These are phyloP conservation scores for Aspergillus oerlinghausenensis DNA, from an alignment of 2,329 filamentous ascomycete genomes.

Conservation along the genomic window DNA sequence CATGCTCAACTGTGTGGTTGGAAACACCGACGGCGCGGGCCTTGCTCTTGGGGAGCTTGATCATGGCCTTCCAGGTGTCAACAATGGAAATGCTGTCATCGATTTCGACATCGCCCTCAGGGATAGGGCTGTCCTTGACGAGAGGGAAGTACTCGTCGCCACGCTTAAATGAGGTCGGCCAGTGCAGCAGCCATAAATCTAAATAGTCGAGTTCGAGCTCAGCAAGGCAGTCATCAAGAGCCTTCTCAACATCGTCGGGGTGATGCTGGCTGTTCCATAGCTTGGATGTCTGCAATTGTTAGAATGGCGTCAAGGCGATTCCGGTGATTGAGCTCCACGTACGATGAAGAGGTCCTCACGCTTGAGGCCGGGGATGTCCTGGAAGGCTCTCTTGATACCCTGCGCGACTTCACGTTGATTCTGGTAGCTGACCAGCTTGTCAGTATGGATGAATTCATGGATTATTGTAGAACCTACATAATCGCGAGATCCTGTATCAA, in stretches of 20 bases:
- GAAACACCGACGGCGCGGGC: slow-evolving; percentile 40
- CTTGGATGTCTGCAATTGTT: slow-evolving; percentile 48
- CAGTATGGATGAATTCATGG: not conserved
- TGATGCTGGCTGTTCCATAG: slow-evolving; percentile 54
- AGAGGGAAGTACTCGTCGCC: slow-evolving; percentile 45
- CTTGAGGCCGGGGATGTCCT: slow-evolving; percentile 38
- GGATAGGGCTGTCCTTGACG: slow-evolving; percentile 30
- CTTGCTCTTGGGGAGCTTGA: slow-evolving; percentile 40
- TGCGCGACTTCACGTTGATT: slow-evolving; percentile 36
- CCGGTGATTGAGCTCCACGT: slow-evolving; percentile 6
- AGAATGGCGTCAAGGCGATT: not conserved
- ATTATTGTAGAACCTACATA: slow-evolving; percentile 24
- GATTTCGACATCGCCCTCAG: slow-evolving; percentile 40
- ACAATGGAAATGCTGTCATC: slow-evolving; percentile 40
- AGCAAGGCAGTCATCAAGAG: slow-evolving; percentile 47
- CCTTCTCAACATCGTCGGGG: slow-evolving; percentile 48
- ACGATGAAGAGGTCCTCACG: slow-evolving; percentile 40
- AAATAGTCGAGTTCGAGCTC: slow-evolving; percentile 53
- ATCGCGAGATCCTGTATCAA: slow-evolving; percentile 33
- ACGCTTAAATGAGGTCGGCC: slow-evolving; percentile 40
- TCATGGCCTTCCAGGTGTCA: slow-evolving; percentile 46
- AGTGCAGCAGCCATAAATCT: slow-evolving; percentile 47
- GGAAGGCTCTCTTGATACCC: slow-evolving; percentile 32
- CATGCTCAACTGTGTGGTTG: slow-evolving; percentile 37
- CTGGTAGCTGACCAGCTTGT: slow-evolving; percentile 24